Percentiles rank a stretch among this genome's conserved stretches.
Conservation (phyloP, 139 green algal genomes). For the Auxenochlorella protothecoides region DNA sequence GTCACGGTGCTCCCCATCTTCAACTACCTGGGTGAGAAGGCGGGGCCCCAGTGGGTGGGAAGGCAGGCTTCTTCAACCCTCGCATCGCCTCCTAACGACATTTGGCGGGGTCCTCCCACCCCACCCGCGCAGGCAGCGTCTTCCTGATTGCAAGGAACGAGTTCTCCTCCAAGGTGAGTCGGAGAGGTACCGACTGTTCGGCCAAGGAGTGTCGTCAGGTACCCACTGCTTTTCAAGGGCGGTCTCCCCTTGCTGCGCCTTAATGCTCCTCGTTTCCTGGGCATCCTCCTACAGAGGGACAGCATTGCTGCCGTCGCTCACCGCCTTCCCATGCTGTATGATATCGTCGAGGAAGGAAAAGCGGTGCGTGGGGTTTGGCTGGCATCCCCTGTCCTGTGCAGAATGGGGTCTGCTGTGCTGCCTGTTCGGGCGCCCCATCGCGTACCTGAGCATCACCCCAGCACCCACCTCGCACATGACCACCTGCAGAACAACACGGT, state of each 20-base stretch:
- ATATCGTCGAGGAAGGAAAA: background rate
- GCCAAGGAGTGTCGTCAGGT: too few relatives aligned
- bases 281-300: too few relatives aligned
- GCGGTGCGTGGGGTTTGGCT: too few relatives aligned
- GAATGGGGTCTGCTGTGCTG: too few relatives aligned
- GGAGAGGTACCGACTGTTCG: background rate
- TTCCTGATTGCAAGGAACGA: conserved; percentile 32
- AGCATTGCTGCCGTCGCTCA: background rate
- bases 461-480: too few relatives aligned
- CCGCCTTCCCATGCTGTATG: background rate
- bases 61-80: background rate
- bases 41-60: background rate
- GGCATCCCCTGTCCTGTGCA: too few relatives aligned
- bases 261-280: too few relatives aligned
- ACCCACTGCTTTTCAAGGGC: too few relatives aligned
- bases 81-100: background rate
- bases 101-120: background rate
- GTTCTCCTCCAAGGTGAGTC: conserved; percentile 17
- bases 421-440: too few relatives aligned
- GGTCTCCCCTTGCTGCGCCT: background rate
- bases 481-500: background rate
- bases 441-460: too few relatives aligned
- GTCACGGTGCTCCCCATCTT: conserved; percentile 26
- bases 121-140: conserved; percentile 12
- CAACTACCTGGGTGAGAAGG: conserved; percentile 20